Base-by-base conservation (phyloP, 208 protist species). In the Trypanosoma melophagium region DNA sequence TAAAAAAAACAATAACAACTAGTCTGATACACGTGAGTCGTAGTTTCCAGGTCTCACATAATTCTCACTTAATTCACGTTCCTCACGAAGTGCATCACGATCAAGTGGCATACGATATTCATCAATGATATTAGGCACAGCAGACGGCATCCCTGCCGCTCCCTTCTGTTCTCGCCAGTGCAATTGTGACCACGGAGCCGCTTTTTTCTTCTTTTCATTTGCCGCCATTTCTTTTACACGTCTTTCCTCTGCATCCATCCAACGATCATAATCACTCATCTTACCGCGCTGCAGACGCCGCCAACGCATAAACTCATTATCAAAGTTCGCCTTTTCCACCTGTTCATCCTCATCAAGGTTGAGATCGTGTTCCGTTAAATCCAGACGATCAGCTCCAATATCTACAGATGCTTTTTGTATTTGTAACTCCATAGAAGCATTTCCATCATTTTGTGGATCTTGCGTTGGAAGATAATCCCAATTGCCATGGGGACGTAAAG, bases 121-220 rank as follows among this genome's bases (percentile, higher is more conserved):
- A 53, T 96, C 86, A 57, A 96, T 86, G 28, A 96, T 93, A 67
- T 96, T 94, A 7, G 90, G 90, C 52, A 93, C 86, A 71, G 78
- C 91, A 21, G 77, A 68, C 1, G 87, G 84, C 81, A 93, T 80
- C 3, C 81, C 74, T 3, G 51, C 56, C n/a, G 66, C 75, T 31
- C 69, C 28, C 25, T 80, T 59, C 31, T 65, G 31, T 10, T 55
- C 31, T 13, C 24, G 12, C 54, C 53, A 60, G 3, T 40, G 42
- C 17, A 66, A 31, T 8, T 31, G 12, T 45, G 76, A 44, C 86
- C 86, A 94, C 44, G 90, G 90, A 25, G 38, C 61, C n/a, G 57
- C 59, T 21, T 69, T 62, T 9, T 71, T 64, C 3, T 65, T 54
- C 19, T 59, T 61, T 61, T 87, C 77, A 16, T 83, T 76, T n/a